A percentile compares a stretch with the other conserved stretches of the same genome.
phyloP scores from a whole-genome alignment of 2,329 filamentous ascomycete genomes.

The Cordyceps cicadae region DNA sequence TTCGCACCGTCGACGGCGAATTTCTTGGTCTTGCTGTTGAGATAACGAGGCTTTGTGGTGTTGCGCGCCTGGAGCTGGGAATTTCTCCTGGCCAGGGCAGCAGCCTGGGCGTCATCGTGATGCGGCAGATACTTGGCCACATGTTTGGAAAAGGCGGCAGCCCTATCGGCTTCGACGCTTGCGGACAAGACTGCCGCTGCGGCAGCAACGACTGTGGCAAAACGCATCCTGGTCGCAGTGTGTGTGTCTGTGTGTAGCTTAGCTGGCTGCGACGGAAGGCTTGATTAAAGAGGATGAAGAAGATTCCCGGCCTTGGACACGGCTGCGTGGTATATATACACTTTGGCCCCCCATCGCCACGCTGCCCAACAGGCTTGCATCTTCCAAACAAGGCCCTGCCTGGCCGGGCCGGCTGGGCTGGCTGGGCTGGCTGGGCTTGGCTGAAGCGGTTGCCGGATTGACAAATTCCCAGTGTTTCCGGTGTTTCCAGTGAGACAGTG shows the following conservation, averaged over 20 bases:
- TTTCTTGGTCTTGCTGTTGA: slow-evolving; percentile 17
- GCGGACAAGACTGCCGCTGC: not conserved
- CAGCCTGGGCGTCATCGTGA: no score
- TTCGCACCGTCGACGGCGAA: slow-evolving; percentile 56
- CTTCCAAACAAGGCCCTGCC: no score
- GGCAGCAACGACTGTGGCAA: not conserved
- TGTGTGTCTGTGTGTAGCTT: not conserved
- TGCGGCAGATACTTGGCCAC: not conserved
- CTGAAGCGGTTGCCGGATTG: not conserved
- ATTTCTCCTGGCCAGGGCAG: not conserved
- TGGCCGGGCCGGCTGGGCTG: no score
- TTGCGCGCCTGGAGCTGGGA: not conserved
- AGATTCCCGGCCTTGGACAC: no score
- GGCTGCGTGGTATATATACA: not conserved
- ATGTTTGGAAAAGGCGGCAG: not conserved
- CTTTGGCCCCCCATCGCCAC: not conserved
- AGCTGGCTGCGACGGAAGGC: not conserved
- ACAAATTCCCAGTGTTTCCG: no score
- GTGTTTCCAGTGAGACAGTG: not conserved
- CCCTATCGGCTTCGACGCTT: not conserved
- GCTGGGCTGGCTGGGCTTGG: no score
- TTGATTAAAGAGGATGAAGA: not conserved
- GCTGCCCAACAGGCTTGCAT: not conserved
- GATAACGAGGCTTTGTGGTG: not conserved
- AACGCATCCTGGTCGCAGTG: not conserved